A percentile compares a stretch with the other conserved stretches of the same genome.
These are phyloP conservation scores for Russula compacta DNA, from an alignment of 768 basidiomycete species.

Conservation along the genomic window DNA sequence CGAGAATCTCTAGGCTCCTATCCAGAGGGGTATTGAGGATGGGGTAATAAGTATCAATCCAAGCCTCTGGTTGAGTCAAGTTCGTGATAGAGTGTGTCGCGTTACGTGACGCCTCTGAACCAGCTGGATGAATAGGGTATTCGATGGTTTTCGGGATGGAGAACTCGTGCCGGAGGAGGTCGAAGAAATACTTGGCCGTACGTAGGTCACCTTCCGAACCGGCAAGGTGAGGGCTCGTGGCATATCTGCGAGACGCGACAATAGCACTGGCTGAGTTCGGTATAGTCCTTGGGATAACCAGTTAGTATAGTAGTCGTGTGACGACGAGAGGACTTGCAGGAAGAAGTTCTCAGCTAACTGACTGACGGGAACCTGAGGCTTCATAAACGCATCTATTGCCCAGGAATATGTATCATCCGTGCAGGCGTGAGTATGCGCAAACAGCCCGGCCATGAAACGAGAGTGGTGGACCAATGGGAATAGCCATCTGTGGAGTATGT, in stretches of 20 bases:
- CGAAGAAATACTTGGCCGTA: conserved; percentile 58
- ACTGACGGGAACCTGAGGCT: conserved; percentile 23
- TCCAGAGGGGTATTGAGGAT: conserved; percentile 72
- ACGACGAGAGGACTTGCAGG: conserved; percentile 28
- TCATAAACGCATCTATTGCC: conserved; percentile 19
- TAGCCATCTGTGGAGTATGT: conserved; percentile 9
- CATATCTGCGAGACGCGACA: conserved; percentile 41
- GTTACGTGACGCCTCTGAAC: conserved; percentile 53
- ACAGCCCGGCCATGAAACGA: background rate
- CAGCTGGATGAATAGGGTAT: conserved; percentile 60
- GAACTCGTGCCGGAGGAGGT: conserved; percentile 59
- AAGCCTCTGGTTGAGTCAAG: conserved; percentile 48
- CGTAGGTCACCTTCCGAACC: conserved; percentile 47
- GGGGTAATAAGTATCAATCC: conserved; percentile 87
- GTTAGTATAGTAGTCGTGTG: background rate
- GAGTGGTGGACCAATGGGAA: background rate
- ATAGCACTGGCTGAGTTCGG: conserved; percentile 43
- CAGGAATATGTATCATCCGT: background rate
- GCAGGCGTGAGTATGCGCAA: background rate
- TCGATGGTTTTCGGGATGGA: conserved; percentile 35
- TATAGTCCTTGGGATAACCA: conserved; percentile 32
- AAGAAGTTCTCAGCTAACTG: conserved; percentile 37
- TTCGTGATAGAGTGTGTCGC: conserved; percentile 48
- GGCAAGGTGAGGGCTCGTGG: conserved; percentile 51
- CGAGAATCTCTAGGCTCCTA: conserved; percentile 57